phyloP scores from a whole-genome alignment of 2,329 filamentous ascomycete genomes.

The Colletotrichum acutatum region DNA sequence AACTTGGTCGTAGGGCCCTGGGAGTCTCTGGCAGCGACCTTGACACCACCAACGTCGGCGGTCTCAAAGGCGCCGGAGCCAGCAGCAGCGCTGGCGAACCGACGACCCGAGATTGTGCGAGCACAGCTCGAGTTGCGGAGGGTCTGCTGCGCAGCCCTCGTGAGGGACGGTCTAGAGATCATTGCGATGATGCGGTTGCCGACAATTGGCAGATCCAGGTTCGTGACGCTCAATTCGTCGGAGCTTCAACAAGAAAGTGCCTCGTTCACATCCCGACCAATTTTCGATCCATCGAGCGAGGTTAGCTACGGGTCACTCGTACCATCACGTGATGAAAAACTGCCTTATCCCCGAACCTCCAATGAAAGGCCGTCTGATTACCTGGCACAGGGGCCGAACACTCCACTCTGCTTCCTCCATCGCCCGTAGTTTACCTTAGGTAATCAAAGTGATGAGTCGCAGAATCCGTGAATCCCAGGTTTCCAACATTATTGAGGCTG shows the following conservation, averaged over 20 bases:
- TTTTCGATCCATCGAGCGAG: slow-evolving; percentile 38
- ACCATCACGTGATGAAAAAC: slow-evolving; percentile 15
- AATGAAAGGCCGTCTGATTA: slow-evolving; percentile 33
- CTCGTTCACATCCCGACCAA: slow-evolving; percentile 37
- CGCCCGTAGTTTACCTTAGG: neutral
- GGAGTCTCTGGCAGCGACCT: slow-evolving; percentile 91
- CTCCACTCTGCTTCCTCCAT: slow-evolving; percentile 8
- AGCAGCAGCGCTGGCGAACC: slow-evolving; percentile 68
- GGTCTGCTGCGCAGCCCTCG: slow-evolving; percentile 68
- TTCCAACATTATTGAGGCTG: neutral
- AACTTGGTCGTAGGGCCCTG: slow-evolving; percentile 90
- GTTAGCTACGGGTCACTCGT: slow-evolving; percentile 35
- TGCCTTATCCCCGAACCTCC: slow-evolving; percentile 20
- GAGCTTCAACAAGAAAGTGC: slow-evolving; percentile 38
- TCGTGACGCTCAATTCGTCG: slow-evolving; percentile 38
- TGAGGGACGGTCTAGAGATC: slow-evolving; percentile 71
- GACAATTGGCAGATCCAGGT: slow-evolving; percentile 59
- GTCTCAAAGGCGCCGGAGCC: slow-evolving; percentile 87
- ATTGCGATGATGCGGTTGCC: slow-evolving; percentile 68
- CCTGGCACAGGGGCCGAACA: slow-evolving; percentile 4
- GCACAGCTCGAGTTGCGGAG: slow-evolving; percentile 68
- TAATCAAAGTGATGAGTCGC: slow-evolving; percentile 12
- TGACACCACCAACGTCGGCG: slow-evolving; percentile 86
- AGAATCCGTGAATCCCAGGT: neutral
- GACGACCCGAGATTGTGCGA: slow-evolving; percentile 60